Percentiles rank a stretch among this genome's conserved stretches.
Conservation (phyloP, 306 rosid genomes). For the Macrotyloma uniflorum region DNA sequence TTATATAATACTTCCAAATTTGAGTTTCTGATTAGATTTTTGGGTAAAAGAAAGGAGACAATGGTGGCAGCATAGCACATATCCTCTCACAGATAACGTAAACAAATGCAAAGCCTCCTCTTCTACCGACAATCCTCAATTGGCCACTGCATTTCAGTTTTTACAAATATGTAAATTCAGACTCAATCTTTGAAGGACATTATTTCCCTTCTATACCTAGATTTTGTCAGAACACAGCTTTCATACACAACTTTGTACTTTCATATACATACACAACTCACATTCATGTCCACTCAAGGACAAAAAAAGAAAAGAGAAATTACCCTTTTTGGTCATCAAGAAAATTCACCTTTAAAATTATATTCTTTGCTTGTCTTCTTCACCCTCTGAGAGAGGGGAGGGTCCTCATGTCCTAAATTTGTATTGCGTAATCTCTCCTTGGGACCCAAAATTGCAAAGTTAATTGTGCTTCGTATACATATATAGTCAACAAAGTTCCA, state of each 20-base stretch:
- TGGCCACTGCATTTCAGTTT: not conserved
- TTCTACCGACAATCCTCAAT: conserved; percentile 32
- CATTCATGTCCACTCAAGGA: not conserved
- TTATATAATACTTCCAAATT: too few species aligned
- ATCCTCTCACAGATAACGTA: conserved; percentile 15
- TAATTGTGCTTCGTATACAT: not conserved
- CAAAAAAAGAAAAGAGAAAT: not conserved
- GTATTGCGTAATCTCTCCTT: not conserved
- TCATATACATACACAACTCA: conserved; percentile 8
- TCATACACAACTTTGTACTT: conserved; percentile 24
- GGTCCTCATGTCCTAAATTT: conserved; percentile 25
- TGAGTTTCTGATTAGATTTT: not conserved
- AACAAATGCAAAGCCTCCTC: conserved; percentile 29
- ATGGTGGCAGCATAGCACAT: not conserved
- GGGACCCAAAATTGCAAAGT: conserved; percentile 30
- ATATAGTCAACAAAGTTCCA: conserved; percentile 11
- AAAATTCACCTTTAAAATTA: not conserved
- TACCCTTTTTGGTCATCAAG: not conserved
- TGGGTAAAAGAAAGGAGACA: not conserved
- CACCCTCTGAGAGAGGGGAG: conserved; percentile 11
- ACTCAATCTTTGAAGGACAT: conserved; percentile 15
- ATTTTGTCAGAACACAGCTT: not conserved
- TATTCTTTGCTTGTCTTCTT: conserved; percentile 26
- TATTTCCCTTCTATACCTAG: conserved; percentile 14
- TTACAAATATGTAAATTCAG: conserved; percentile 24